phyloP scores from a whole-genome alignment of 805 yeast species.

The Candida coquimbonensis region DNA sequence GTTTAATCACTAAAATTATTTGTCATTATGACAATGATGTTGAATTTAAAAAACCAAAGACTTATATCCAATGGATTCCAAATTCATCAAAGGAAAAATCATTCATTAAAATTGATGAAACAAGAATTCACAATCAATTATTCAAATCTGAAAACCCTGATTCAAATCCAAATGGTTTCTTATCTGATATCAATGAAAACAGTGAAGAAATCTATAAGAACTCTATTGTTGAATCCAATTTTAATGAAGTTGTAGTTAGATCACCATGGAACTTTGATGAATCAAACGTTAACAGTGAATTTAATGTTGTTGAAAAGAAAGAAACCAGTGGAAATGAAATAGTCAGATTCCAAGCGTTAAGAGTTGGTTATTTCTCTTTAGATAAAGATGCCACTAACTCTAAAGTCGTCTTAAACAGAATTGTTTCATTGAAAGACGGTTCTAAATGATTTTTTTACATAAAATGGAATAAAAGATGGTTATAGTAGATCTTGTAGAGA shows the following conservation, averaged over 20 bases:
- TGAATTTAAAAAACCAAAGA: constrained; percentile 60
- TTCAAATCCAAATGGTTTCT: constrained; percentile 79
- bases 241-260: constrained; percentile 54
- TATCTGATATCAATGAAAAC: constrained; percentile 74
- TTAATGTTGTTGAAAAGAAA: constrained; percentile 61
- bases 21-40: constrained; percentile 72
- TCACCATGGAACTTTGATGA: constrained; percentile 70
- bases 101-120: constrained; percentile 63
- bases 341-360: constrained; percentile 95
- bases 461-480: too few relatives aligned
- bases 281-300: constrained; percentile 51
- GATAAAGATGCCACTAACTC: constrained; percentile 69
- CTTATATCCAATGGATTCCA: constrained; percentile 96
- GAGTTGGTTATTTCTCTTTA: constrained; percentile 92
- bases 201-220: constrained; percentile 60
- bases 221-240: constrained; percentile 76
- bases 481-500: too few relatives aligned
- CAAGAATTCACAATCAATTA: constrained; percentile 80
- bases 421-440: constrained; percentile 81
- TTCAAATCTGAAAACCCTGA: constrained; percentile 90
- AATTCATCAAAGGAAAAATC: constrained; percentile 51
- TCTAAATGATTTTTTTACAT: constrained; percentile 2
- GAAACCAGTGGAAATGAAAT: constrained; percentile 59
- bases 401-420: constrained; percentile 72
- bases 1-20: constrained; percentile 61